phyloP scores from a whole-genome alignment of 164 flowering plant species.

The Chimonanthus praecox region DNA sequence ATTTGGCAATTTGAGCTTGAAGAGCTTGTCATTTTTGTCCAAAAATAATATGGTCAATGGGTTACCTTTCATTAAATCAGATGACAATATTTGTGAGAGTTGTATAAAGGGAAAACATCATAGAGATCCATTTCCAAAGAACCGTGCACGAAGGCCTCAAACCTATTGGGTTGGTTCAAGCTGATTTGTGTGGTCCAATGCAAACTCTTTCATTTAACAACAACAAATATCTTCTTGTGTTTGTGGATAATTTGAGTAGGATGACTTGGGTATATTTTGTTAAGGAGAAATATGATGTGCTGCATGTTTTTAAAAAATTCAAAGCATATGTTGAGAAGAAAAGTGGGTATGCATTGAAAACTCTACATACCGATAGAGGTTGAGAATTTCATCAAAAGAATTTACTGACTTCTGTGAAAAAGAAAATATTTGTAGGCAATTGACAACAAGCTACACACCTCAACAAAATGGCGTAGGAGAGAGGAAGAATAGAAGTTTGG shows the following conservation, averaged over 20 bases:
- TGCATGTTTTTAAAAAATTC: neutral
- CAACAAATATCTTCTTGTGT: neutral
- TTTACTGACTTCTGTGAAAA: neutral
- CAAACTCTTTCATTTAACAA: neutral
- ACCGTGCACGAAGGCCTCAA: neutral
- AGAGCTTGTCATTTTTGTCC: neutral
- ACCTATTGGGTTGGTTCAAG: neutral
- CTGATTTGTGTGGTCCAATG: slow-evolving; percentile 3
- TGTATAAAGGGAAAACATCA: neutral
- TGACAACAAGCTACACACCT: neutral
- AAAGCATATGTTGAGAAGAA: neutral
- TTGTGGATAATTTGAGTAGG: neutral
- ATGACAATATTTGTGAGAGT: neutral
- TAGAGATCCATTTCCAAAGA: neutral
- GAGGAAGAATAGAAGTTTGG: neutral
- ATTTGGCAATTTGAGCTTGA: neutral
- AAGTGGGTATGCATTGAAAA: neutral
- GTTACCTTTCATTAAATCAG: neutral
- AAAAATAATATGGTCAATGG: neutral
- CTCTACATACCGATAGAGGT: neutral
- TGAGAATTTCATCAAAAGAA: slow-evolving; percentile 3
- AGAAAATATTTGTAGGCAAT: neutral
- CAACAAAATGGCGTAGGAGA: neutral
- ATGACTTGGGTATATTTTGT: neutral
- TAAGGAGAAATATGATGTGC: neutral